A percentile compares a stretch with the other conserved stretches of the same genome.
Evolutionary conservation across 495 filamentous ascomycete genomes (phyloP).

Genomic region (Aspergillus nidulans): DNA sequence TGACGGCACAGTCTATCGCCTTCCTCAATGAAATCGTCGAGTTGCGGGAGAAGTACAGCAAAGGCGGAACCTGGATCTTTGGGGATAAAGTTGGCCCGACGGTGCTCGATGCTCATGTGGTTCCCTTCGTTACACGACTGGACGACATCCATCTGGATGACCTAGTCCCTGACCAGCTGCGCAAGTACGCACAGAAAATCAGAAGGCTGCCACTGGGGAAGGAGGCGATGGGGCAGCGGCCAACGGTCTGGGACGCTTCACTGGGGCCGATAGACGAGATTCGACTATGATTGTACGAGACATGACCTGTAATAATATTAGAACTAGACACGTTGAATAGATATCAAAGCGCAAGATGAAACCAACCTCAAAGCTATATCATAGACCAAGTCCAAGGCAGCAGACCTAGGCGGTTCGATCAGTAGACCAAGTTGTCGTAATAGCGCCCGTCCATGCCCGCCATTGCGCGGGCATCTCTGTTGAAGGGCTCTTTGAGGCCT

Average conservation of each 20-base stretch:
- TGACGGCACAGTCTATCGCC: constrained; percentile 4
- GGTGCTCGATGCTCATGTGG: constrained; percentile 13
- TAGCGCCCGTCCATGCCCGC: constrained; percentile 49
- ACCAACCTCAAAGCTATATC: background rate
- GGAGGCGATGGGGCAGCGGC: constrained; percentile 3
- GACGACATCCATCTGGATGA: constrained; percentile 9
- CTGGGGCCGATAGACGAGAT: constrained; percentile 9
- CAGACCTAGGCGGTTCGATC: too few species aligned
- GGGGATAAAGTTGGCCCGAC: constrained; percentile 11
- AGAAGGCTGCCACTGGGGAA: constrained; percentile 4
- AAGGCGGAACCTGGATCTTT: constrained; percentile 11
- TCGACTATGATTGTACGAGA: background rate
- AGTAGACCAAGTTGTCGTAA: constrained; percentile 30
- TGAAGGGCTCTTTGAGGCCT: constrained; percentile 45
- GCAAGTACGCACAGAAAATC: constrained; percentile 6
- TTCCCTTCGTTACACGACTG: constrained; percentile 5
- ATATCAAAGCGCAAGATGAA: background rate
- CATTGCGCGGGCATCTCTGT: constrained; percentile 43
- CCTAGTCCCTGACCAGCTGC: constrained; percentile 4
- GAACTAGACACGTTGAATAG: background rate
- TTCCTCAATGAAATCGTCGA: constrained; percentile 1
- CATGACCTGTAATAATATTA: background rate
- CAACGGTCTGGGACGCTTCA: constrained; percentile 10
- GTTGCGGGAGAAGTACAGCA: background rate
- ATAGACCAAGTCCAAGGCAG: too few species aligned